Percentiles rank a stretch among this genome's conserved stretches.
These are phyloP conservation scores for Stereum hirsutum DNA, from an alignment of 1,284 basidiomycete species.

Conservation along the genomic window DNA sequence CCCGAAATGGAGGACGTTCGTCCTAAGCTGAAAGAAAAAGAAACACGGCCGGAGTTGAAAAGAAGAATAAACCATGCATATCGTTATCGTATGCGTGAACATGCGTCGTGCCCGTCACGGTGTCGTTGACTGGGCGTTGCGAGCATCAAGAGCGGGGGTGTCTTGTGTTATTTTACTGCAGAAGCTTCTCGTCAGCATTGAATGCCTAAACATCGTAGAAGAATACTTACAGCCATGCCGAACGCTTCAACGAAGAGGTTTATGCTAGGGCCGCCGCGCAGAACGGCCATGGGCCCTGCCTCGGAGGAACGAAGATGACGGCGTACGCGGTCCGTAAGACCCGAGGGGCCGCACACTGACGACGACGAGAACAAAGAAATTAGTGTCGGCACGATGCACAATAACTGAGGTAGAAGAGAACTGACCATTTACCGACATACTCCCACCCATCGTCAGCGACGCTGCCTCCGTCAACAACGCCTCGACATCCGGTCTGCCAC, in stretches of 20 bases:
- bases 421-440: constrained; percentile 25
- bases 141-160: too few species aligned
- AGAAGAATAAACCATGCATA: too few species aligned
- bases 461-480: constrained; percentile 18
- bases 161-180: too few species aligned
- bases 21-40: too few species aligned
- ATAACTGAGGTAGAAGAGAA: constrained; percentile 2
- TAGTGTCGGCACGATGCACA: background rate
- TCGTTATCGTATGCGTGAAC: too few species aligned
- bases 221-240: constrained; percentile 23
- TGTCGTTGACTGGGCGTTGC: too few species aligned
- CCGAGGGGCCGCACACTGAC: constrained; percentile 39
- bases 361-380: too few species aligned
- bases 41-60: too few species aligned
- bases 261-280: constrained; percentile 33
- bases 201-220: background rate
- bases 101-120: too few species aligned
- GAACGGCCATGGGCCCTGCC: constrained; percentile 23
- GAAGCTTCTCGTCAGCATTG: too few species aligned
- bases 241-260: constrained; percentile 39
- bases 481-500: constrained; percentile 20
- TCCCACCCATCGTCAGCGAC: constrained; percentile 12
- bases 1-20: too few species aligned
- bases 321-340: constrained; percentile 29
- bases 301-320: constrained; percentile 26